A percentile compares a stretch with the other conserved stretches of the same genome.
These are phyloP conservation scores for Globisporangium megalacanthum DNA, from an alignment of 352 stramenopile genomes.

Conservation along the genomic window DNA sequence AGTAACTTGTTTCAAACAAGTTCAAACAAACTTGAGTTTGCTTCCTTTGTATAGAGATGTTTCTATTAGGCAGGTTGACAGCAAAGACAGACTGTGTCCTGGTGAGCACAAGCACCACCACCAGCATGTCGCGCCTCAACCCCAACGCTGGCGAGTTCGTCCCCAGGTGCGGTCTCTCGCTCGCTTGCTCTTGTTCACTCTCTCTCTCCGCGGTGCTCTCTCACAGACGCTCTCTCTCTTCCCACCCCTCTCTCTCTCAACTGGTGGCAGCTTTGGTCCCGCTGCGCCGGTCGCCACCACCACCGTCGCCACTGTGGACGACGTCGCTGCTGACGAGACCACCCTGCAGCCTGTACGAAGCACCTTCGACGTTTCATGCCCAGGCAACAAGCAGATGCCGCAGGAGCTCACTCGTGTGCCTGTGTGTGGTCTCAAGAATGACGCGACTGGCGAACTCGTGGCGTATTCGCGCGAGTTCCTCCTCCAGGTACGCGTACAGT, in stretches of 20 bases:
- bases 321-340: neutral
- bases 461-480: constrained; percentile 69
- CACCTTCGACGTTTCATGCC: no score
- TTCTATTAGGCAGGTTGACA: no score
- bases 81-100: no score
- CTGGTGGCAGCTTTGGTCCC: neutral
- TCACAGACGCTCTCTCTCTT: neutral
- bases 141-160: constrained; percentile 82
- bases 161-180: constrained; percentile 39
- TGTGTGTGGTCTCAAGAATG: constrained; percentile 9
- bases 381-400: neutral
- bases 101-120: neutral
- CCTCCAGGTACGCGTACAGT: constrained; percentile 24
- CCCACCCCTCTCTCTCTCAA: neutral
- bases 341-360: neutral
- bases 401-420: neutral
- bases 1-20: no score
- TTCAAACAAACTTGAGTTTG: no score
- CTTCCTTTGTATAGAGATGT: no score
- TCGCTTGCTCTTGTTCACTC: constrained; percentile 5
- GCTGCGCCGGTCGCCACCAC: constrained; percentile 14
- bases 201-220: neutral
- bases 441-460: constrained; percentile 17
- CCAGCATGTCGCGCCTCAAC: constrained; percentile 53
- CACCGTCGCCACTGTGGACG: neutral